A percentile compares a stretch with the other conserved stretches of the same genome.
phyloP scores from a whole-genome alignment of 441 rosid species.

The Euphorbia schlechtendalii region DNA sequence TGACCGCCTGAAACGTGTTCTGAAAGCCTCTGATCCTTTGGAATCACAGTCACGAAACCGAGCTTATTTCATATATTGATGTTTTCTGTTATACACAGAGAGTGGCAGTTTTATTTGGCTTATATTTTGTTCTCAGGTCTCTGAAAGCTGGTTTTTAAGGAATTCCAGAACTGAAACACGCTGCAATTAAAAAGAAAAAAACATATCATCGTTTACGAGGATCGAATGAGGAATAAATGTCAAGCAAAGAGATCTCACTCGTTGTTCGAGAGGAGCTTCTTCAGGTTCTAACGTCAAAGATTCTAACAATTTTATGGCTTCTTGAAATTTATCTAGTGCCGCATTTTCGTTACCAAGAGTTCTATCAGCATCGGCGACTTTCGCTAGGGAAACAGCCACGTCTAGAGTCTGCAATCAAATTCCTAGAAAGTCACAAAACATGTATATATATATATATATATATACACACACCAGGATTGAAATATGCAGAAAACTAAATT shows the following conservation, averaged over 20 bases:
- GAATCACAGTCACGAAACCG: neutral
- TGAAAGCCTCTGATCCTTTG: neutral
- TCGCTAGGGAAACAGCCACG: constrained; percentile 62
- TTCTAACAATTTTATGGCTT: constrained; percentile 73
- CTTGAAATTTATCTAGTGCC: constrained; percentile 64
- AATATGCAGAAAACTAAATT: neutral
- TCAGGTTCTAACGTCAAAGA: constrained; percentile 58
- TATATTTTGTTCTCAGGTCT: constrained; percentile 11
- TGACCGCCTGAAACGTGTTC: neutral
- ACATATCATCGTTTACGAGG: constrained; percentile 11
- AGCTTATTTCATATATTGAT: constrained; percentile 8
- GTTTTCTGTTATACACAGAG: constrained; percentile 8
- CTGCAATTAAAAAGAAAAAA: constrained; percentile 33
- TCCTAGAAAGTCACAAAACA: no score
- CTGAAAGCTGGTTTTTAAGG: constrained; percentile 59
- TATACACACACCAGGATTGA: no score
- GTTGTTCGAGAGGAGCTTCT: constrained; percentile 68
- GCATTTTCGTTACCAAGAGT: constrained; percentile 53
- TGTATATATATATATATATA: no score
- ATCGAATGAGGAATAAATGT: constrained; percentile 5
- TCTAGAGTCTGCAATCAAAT: constrained; percentile 52
- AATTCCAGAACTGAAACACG: constrained; percentile 75
- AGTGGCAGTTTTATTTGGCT: neutral
- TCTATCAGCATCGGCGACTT: constrained; percentile 89
- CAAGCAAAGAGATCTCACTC: constrained; percentile 40